A percentile compares a stretch with the other conserved stretches of the same genome.
Conservation (phyloP, 345 rosid species). For the Microthlaspi erraticum region DNA sequence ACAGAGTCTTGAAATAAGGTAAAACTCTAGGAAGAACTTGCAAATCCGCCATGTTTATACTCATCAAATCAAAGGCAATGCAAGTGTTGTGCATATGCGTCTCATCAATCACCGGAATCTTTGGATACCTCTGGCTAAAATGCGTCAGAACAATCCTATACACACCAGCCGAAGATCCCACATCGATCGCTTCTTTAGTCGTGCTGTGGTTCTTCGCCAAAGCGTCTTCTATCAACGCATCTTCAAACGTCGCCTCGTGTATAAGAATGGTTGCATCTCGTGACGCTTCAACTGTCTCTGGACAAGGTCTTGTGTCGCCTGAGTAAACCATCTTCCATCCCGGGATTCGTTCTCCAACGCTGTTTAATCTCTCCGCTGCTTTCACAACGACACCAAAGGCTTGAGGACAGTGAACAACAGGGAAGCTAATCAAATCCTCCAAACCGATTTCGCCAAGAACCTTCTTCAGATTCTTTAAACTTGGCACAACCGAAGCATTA, state of each 20-base stretch:
- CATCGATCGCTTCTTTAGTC: constrained; percentile 85
- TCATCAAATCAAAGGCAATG: constrained; percentile 94
- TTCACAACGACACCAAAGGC: constrained; percentile 77
- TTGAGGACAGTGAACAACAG: constrained; percentile 95
- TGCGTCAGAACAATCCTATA: constrained; percentile 88
- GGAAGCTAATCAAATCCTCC: constrained; percentile 75
- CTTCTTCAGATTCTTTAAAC: constrained; percentile 59
- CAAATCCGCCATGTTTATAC: constrained; percentile 82
- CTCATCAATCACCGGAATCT: constrained; percentile 81
- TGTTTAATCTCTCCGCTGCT: constrained; percentile 73
- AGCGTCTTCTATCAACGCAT: constrained; percentile 86
- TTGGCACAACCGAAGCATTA: constrained; percentile 46
- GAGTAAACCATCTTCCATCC: constrained; percentile 98
- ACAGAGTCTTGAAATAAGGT: constrained; percentile 79
- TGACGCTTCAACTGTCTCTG: constrained; percentile 70
- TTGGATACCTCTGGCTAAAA: constrained; percentile 98
- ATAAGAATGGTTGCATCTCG: constrained; percentile 84
- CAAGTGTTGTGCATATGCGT: constrained; percentile 87
- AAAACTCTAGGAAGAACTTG: constrained; percentile 79
- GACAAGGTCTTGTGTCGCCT: constrained; percentile 96
- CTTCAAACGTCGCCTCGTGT: constrained; percentile 99
- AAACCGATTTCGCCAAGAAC: constrained; percentile 68
- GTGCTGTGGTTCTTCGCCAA: constrained; percentile 94
- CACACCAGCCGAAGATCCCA: constrained; percentile 66
- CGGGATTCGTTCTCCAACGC: constrained; percentile 66